Evolutionary conservation across 2,329 filamentous ascomycete species (phyloP).

Genomic region (Clarireedia sp.): DNA sequence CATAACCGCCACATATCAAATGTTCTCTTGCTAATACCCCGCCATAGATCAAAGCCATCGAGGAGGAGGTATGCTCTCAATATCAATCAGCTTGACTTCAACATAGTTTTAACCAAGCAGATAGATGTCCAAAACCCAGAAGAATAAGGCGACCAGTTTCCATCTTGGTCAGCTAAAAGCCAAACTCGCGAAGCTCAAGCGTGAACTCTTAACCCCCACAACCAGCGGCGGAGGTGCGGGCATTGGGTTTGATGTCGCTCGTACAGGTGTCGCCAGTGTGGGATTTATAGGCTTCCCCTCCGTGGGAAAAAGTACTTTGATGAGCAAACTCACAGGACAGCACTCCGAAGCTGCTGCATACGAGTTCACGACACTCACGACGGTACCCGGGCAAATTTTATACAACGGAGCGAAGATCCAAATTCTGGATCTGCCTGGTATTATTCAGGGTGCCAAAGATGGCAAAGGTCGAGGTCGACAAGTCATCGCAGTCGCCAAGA

Average conservation of each 20-base stretch:
- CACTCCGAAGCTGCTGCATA: conserved; percentile 97
- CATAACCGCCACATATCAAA: neutral
- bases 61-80: conserved; percentile 66
- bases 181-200: conserved; percentile 95
- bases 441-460: conserved; percentile 97
- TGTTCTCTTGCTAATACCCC: conserved; percentile 18
- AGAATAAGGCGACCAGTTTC: conserved; percentile 92
- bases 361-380: conserved; percentile 97
- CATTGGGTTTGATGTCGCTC: conserved; percentile 91
- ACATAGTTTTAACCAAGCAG: conserved; percentile 12
- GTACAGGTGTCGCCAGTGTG: conserved; percentile 93
- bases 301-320: conserved; percentile 95
- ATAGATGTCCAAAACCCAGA: conserved; percentile 92
- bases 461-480: conserved; percentile 95
- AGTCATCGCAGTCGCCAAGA: conserved; percentile 98
- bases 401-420: conserved; percentile 98
- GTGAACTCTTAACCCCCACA: conserved; percentile 82
- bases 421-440: conserved; percentile 96
- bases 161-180: conserved; percentile 96
- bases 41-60: conserved; percentile 84
- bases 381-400: conserved; percentile 88
- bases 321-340: conserved; percentile 89
- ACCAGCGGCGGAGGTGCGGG: conserved; percentile 79
- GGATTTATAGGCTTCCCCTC: conserved; percentile 98
- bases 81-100: conserved; percentile 11